Conservation (phyloP, 331 rosid species). For the Erythrophleum ivorense region DNA sequence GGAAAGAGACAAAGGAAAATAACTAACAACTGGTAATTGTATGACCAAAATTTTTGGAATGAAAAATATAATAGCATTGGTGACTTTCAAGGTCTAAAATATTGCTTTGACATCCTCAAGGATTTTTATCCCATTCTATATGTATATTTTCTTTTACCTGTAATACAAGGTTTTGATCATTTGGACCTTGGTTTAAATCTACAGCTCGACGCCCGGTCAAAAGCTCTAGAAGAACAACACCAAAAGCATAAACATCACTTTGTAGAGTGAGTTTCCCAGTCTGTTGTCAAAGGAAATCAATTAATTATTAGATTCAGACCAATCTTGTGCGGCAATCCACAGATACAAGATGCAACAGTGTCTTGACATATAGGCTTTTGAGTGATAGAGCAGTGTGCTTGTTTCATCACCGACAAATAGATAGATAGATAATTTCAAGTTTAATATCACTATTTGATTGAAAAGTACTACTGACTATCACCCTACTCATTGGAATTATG, state of each 20-base stretch:
- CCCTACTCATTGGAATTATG: constrained; percentile 25
- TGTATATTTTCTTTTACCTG: constrained; percentile 54
- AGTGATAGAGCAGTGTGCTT: neutral
- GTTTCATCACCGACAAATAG: neutral
- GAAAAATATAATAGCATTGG: constrained; percentile 8
- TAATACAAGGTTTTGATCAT: constrained; percentile 74
- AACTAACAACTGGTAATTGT: neutral
- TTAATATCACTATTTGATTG: neutral
- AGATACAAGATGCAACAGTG: neutral
- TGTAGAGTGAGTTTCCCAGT: constrained; percentile 87
- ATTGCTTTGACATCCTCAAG: constrained; percentile 24
- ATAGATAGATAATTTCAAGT: neutral
- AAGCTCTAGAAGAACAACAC: constrained; percentile 92
- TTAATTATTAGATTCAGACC: neutral
- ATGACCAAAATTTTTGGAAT: constrained; percentile 1
- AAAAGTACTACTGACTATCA: neutral
- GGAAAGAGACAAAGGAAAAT: neutral
- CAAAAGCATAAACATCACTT: constrained; percentile 88
- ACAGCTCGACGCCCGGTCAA: constrained; percentile 82
- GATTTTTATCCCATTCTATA: neutral
- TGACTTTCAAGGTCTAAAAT: neutral
- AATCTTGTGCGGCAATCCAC: neutral
- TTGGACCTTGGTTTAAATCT: constrained; percentile 80
- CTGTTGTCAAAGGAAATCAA: constrained; percentile 47
- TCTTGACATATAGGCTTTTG: neutral